Percentiles rank a stretch among this genome's conserved stretches.
Evolutionary conservation across 305 asterid genomes (phyloP).

Genomic region (Euphrasia arctica): DNA sequence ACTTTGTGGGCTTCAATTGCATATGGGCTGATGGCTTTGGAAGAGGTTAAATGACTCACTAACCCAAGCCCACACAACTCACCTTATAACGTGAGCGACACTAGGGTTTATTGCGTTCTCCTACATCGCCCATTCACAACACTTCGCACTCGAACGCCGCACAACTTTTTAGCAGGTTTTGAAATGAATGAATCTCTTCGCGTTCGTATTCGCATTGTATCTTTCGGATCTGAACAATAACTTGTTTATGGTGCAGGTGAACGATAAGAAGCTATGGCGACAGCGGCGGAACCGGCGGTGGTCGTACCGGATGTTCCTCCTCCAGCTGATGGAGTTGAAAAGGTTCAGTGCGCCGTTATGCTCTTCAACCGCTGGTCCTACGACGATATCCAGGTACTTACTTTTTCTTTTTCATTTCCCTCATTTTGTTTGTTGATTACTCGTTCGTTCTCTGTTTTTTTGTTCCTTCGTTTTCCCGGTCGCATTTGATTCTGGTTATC

Average conservation of each 20-base stretch:
- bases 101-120: conserved; percentile 23
- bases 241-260: conserved; percentile 22
- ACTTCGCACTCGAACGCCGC: conserved; percentile 23
- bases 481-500: background rate
- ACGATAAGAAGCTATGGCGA: conserved; percentile 36
- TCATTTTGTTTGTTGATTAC: background rate
- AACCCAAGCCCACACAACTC: background rate
- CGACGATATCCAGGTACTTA: conserved; percentile 63
- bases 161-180: background rate
- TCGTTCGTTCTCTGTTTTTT: background rate
- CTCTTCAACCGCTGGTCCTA: conserved; percentile 81
- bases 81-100: background rate
- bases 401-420: background rate
- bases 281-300: conserved; percentile 27
- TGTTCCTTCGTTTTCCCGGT: background rate
- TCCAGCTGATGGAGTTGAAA: conserved; percentile 32
- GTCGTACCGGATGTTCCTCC: conserved; percentile 18
- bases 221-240: background rate
- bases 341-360: conserved; percentile 45
- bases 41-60: background rate
- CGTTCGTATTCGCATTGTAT: background rate
- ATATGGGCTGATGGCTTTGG: background rate
- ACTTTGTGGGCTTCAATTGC: too few relatives aligned
- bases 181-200: background rate
- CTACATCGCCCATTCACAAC: background rate